Percentiles rank a stretch among this genome's conserved stretches.
phyloP scores from a whole-genome alignment of 805 yeast species.

The Starmerella riodocensis region DNA sequence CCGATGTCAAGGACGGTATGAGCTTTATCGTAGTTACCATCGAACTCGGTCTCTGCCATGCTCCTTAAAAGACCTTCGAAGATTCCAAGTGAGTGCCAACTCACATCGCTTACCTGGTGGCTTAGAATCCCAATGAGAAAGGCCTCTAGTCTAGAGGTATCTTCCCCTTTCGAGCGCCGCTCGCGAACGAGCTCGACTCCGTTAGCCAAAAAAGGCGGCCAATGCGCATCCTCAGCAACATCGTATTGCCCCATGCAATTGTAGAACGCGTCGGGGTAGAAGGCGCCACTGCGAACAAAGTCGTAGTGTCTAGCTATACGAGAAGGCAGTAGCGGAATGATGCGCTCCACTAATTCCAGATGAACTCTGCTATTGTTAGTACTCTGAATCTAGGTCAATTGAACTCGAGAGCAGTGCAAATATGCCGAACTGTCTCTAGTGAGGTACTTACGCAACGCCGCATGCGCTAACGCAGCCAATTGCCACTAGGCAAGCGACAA shows the following conservation, averaged over 20 bases:
- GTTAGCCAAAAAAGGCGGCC: conserved; percentile 50
- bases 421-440: not conserved
- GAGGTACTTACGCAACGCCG: conserved; percentile 22
- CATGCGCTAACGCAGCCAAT: conserved; percentile 10
- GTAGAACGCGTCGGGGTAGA: conserved; percentile 59
- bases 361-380: conserved; percentile 17
- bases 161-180: conserved; percentile 20
- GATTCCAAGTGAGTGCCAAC: conserved; percentile 53
- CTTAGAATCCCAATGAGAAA: conserved; percentile 46
- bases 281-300: conserved; percentile 44
- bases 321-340: conserved; percentile 25
- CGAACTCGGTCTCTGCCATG: conserved; percentile 42
- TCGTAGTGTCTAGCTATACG: conserved; percentile 26
- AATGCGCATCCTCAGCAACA: conserved; percentile 51
- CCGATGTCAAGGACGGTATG: conserved; percentile 46
- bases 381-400: not conserved
- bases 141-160: conserved; percentile 31
- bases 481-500: too few relatives aligned
- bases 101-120: conserved; percentile 51
- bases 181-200: conserved; percentile 36
- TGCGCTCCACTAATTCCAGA: conserved; percentile 19
- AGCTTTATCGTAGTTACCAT: conserved; percentile 37
- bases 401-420: not conserved
- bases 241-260: conserved; percentile 40
- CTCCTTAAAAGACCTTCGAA: conserved; percentile 43